Conservation (phyloP, 2,329 filamentous ascomycete genomes). For the Camptophora hylomeconis region DNA sequence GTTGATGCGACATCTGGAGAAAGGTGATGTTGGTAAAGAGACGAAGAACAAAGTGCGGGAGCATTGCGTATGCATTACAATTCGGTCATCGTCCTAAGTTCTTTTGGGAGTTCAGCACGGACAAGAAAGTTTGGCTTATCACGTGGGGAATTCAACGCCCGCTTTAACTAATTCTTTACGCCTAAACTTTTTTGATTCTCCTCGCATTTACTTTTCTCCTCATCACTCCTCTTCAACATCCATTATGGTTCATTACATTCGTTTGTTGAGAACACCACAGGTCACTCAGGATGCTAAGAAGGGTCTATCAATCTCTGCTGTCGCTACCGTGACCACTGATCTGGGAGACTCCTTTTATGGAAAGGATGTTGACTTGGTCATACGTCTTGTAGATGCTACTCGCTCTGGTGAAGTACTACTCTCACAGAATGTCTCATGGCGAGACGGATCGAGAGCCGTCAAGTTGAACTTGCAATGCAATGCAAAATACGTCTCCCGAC, state of each 20-base stretch:
- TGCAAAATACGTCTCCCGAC: slow-evolving; percentile 11
- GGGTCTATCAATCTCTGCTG: slow-evolving; percentile 31
- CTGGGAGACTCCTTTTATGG: slow-evolving; percentile 52
- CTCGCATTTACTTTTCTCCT: slow-evolving; percentile 1
- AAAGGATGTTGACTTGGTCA: slow-evolving; percentile 28
- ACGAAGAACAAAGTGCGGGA: too few relatives aligned
- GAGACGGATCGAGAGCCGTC: slow-evolving; percentile 29
- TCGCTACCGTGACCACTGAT: slow-evolving; percentile 56
- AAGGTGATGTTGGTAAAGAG: too few relatives aligned
- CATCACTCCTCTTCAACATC: neutral
- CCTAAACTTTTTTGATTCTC: too few relatives aligned
- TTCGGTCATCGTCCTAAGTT: too few relatives aligned
- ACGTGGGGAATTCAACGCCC: too few relatives aligned
- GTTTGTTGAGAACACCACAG: slow-evolving; percentile 52
- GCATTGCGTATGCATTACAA: too few relatives aligned
- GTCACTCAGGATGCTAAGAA: slow-evolving; percentile 29
- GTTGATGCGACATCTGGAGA: too few relatives aligned
- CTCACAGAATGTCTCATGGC: slow-evolving; percentile 32
- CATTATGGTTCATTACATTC: slow-evolving; percentile 47
- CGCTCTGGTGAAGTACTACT: slow-evolving; percentile 24
- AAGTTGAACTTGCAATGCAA: slow-evolving; percentile 27
- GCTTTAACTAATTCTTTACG: too few relatives aligned
- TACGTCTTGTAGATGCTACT: slow-evolving; percentile 12
- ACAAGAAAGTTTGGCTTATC: too few relatives aligned
- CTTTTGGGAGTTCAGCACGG: too few relatives aligned